These are phyloP conservation scores for Pestalotiopsis sp. DNA, from an alignment of 2,329 filamentous ascomycete species.

Conservation along the genomic window DNA sequence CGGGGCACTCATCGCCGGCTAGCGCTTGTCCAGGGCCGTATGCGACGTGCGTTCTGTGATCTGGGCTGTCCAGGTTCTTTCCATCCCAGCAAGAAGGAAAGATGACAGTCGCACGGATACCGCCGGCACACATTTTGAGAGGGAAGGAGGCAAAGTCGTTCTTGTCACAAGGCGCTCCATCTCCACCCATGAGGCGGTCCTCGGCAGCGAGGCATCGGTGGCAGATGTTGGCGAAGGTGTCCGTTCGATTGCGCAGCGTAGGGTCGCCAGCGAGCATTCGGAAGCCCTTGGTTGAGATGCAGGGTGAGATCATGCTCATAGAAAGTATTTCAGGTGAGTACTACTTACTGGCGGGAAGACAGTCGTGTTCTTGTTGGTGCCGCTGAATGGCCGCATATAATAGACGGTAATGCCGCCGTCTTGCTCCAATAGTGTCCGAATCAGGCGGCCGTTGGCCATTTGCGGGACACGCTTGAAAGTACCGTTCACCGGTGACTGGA, in stretches of 20 bases:
- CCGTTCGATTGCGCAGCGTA: background rate
- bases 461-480: conserved; percentile 32
- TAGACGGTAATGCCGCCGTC: conserved; percentile 32
- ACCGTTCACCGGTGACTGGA: conserved; percentile 29
- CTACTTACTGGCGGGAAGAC: conserved; percentile 26
- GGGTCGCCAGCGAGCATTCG: conserved; percentile 31
- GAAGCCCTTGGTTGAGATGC: conserved; percentile 24
- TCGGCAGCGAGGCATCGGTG: conserved; percentile 12
- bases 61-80: conserved; percentile 17
- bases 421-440: conserved; percentile 18
- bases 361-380: conserved; percentile 27
- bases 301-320: background rate
- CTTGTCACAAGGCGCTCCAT: conserved; percentile 30
- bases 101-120: conserved; percentile 28
- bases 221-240: background rate
- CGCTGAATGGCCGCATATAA: conserved; percentile 26
- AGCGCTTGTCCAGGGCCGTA: conserved; percentile 37
- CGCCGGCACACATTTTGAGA: conserved; percentile 23
- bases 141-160: conserved; percentile 21
- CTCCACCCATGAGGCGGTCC: conserved; percentile 11
- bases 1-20: conserved; percentile 35
- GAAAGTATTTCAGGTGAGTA: background rate
- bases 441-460: conserved; percentile 29
- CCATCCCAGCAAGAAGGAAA: conserved; percentile 26
- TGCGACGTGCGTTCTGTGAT: conserved; percentile 26